Evolutionary conservation across 805 yeast species (phyloP).

Genomic region (Candida nitratophila): DNA sequence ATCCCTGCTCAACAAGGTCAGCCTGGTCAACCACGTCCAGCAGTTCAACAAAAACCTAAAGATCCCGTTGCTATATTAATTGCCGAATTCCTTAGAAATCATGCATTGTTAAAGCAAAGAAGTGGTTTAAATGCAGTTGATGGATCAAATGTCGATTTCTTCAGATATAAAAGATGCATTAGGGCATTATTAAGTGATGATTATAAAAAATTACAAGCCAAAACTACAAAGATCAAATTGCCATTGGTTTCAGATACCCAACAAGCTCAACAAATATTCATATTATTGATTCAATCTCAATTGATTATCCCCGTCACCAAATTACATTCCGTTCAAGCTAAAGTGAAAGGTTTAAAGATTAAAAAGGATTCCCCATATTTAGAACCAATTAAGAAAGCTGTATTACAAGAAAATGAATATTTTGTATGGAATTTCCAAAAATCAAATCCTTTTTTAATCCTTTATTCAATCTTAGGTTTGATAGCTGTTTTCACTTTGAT

Average conservation of each 20-base stretch:
- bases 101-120: conserved; percentile 68
- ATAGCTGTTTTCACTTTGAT: conserved; percentile 57
- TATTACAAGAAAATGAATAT: conserved; percentile 58
- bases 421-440: conserved; percentile 79
- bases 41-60: conserved; percentile 11
- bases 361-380: conserved; percentile 60
- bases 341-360: conserved; percentile 54
- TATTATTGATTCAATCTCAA: conserved; percentile 63
- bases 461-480: conserved; percentile 60
- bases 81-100: conserved; percentile 64
- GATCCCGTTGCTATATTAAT: conserved; percentile 59
- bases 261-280: conserved; percentile 56
- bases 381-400: conserved; percentile 48
- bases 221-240: conserved; percentile 29
- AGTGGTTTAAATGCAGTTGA: conserved; percentile 58
- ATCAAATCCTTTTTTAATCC: conserved; percentile 55
- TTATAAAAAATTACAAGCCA: conserved; percentile 36
- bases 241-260: conserved; percentile 37
- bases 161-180: conserved; percentile 75
- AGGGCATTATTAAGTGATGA: conserved; percentile 73
- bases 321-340: conserved; percentile 60
- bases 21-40: conserved; percentile 9
- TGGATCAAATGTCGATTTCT: conserved; percentile 70
- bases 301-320: conserved; percentile 72
- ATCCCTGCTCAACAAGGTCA: not conserved